Evolutionary conservation across 176 grass and related monocot genomes (phyloP), one percentile per base, ranked within the genome.

Genomic region (Saccharum spontaneum): DNA sequence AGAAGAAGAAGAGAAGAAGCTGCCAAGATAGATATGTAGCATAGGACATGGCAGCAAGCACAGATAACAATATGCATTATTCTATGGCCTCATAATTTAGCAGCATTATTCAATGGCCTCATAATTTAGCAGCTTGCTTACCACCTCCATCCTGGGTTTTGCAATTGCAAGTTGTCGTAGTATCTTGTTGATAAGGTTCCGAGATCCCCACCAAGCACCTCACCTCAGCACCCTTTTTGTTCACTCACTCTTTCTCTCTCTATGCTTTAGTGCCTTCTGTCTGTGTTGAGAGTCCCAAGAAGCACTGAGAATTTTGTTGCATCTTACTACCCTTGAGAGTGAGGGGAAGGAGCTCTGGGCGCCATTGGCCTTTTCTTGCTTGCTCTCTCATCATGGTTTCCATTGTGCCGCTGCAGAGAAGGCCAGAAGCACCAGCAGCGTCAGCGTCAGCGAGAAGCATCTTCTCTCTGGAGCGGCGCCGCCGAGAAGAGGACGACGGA

Each of bases 181-280:
- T 81, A 64, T 91, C 81, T 91, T 87, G 70, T 84, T 91, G 89
- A 91, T 87, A 91, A 91, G 89, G 81, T 91, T 76, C 77, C 89
- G 76, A 76, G 85, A 87, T 91, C 89, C 84, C 81, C 79, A 84
- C 78, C 73, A 79, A 81, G 77, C 49, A 82, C 69, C 79, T 48
- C 83, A 69, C 41, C 72, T 54, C 70, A 73, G 71, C 26, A 46
- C 71, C 23, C 85, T 87, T 87, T 90, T 90, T 87, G 69, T 90
- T 87, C 84, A 11, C 36, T 24, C 73, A 57, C 28, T 28, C 28
- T 28, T 28, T 28, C 26, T 18, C 43, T 31, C 40, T 80, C 44
- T 76, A 44, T 55, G 45, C n/a, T 77, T 75, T 84, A 70, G 74
- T 79, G 79, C 44, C 79, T 73, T 69, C 43, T 61, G 36, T 79